Evolutionary conservation across 176 grass and related monocot genomes (phyloP).

Genomic region (Zoysia pacifica): DNA sequence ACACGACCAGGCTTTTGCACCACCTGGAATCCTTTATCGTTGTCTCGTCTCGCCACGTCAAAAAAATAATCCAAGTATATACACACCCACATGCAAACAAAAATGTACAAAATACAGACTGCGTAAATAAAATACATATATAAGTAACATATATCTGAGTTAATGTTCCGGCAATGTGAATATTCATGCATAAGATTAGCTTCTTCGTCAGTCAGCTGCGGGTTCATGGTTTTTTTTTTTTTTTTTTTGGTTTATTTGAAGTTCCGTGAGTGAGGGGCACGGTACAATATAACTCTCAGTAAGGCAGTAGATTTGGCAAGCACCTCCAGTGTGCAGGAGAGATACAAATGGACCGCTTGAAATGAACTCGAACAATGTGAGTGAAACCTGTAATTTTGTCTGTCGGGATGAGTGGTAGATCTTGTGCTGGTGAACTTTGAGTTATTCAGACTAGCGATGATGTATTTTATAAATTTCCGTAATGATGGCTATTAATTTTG

Average conservation of each 20-base stretch:
- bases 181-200: slow-evolving; percentile 26
- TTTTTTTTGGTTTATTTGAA: background rate
- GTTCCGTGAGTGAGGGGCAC: background rate
- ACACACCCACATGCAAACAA: background rate
- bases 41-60: background rate
- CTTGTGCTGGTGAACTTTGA: slow-evolving; percentile 15
- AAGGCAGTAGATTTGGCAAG: background rate
- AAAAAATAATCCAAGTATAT: background rate
- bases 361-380: background rate
- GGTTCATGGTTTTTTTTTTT: background rate
- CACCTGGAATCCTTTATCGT: slow-evolving; percentile 7
- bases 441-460: slow-evolving; percentile 7
- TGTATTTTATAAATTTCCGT: background rate
- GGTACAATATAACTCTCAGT: slow-evolving; percentile 15
- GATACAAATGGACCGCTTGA: background rate
- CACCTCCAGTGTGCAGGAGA: slow-evolving; percentile 14
- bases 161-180: slow-evolving; percentile 47
- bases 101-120: slow-evolving; percentile 29
- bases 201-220: slow-evolving; percentile 1
- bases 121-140: slow-evolving; percentile 34
- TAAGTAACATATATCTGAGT: slow-evolving; percentile 4
- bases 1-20: no score
- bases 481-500: slow-evolving; percentile 3
- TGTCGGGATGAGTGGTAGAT: background rate
- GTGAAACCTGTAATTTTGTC: slow-evolving; percentile 18